phyloP scores from a whole-genome alignment of 2,329 filamentous ascomycete genomes.

The Fulvia fulva region DNA sequence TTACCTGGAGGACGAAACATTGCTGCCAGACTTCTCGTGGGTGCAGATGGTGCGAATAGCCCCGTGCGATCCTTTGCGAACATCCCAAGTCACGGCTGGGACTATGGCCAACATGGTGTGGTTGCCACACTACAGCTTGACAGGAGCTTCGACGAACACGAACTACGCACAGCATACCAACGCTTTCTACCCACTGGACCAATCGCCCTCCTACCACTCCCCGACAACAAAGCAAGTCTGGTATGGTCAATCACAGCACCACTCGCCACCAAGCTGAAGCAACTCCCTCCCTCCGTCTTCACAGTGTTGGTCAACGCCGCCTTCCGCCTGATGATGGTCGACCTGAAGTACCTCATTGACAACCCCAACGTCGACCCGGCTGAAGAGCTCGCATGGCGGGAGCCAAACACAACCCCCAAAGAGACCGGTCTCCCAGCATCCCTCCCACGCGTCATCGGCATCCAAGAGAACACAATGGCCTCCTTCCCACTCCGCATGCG shows the following conservation, averaged over 20 bases:
- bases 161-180: slow-evolving; percentile 79
- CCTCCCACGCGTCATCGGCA: slow-evolving; percentile 57
- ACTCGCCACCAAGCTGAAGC: slow-evolving; percentile 75
- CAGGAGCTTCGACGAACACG: slow-evolving; percentile 25
- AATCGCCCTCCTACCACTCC: slow-evolving; percentile 84
- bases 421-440: slow-evolving; percentile 38
- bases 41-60: slow-evolving; percentile 91
- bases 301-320: slow-evolving; percentile 87
- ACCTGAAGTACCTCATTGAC: slow-evolving; percentile 78
- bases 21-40: slow-evolving; percentile 78
- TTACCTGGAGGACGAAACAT: slow-evolving; percentile 63
- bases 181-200: slow-evolving; percentile 90
- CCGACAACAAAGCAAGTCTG: slow-evolving; percentile 74
- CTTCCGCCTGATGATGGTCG: slow-evolving; percentile 74
- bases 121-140: slow-evolving; percentile 78
- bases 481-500: slow-evolving; percentile 88
- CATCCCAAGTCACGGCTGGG: slow-evolving; percentile 84
- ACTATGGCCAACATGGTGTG: slow-evolving; percentile 84
- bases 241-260: slow-evolving; percentile 92
- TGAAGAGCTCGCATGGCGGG: slow-evolving; percentile 81
- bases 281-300: slow-evolving; percentile 68
- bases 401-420: slow-evolving; percentile 60
- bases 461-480: slow-evolving; percentile 77
- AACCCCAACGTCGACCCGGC: slow-evolving; percentile 44
- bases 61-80: slow-evolving; percentile 86